Percentiles rank a stretch among this genome's conserved stretches.
Conservation (phyloP, 305 asterid species). For the Plantago lanceolata region DNA sequence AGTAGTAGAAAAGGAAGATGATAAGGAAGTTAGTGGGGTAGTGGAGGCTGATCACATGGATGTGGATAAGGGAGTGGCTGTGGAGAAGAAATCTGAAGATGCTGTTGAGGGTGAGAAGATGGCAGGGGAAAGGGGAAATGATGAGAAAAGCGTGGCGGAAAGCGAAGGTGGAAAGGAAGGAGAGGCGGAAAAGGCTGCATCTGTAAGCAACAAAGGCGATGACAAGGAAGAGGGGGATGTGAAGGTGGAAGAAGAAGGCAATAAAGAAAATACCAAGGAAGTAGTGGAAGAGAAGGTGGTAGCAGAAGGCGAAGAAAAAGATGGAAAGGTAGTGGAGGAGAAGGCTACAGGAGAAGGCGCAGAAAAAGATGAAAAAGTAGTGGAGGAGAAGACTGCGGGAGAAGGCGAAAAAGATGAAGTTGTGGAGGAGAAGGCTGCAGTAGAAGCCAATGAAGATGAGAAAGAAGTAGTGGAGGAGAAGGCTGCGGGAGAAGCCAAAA, state of each 20-base stretch:
- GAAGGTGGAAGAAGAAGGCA: neutral
- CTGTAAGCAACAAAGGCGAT: neutral
- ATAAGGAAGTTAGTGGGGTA: constrained; percentile 26
- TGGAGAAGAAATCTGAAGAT: constrained; percentile 23
- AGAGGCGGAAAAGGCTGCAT: neutral
- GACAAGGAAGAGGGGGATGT: neutral
- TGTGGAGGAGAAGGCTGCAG: neutral
- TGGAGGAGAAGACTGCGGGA: constrained; percentile 23
- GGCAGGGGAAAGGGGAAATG: constrained; percentile 11
- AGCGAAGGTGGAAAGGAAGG: neutral
- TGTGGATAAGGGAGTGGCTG: constrained; percentile 34
- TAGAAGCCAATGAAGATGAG: constrained; percentile 5
- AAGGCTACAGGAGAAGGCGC: constrained; percentile 16
- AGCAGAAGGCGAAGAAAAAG: constrained; percentile 6
- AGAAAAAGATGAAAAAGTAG: constrained; percentile 8
- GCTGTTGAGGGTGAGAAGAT: constrained; percentile 24
- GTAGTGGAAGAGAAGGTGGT: constrained; percentile 2
- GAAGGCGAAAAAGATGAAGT: constrained; percentile 15
- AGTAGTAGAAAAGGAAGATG: constrained; percentile 36
- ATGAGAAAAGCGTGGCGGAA: neutral
- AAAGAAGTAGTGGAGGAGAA: constrained; percentile 19
- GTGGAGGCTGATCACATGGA: constrained; percentile 36
- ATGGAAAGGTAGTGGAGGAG: constrained; percentile 12
- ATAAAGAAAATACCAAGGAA: neutral
- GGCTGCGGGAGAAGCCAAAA: constrained; percentile 19